Evolutionary conservation across 2,329 filamentous ascomycete species (phyloP).

Genomic region (Aureobasidium leucospermi): DNA sequence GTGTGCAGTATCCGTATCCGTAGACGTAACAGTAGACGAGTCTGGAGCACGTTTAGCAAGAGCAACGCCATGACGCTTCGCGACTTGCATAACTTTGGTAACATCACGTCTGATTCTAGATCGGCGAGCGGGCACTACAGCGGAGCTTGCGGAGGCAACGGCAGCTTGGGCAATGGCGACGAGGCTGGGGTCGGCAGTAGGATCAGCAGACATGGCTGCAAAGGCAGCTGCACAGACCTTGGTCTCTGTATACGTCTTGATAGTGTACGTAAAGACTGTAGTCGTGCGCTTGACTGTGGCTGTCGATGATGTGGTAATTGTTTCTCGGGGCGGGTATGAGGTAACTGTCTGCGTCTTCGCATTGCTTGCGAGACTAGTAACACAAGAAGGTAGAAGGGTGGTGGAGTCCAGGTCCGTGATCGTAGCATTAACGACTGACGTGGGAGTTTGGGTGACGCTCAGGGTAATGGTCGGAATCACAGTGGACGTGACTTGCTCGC

Average conservation of each 20-base stretch:
- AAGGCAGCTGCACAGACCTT: constrained; percentile 25
- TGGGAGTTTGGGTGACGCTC: constrained; percentile 22
- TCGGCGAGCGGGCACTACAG: not conserved
- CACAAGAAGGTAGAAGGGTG: constrained; percentile 11
- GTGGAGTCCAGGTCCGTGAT: constrained; percentile 8
- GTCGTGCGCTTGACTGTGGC: constrained; percentile 6
- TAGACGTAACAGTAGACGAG: constrained; percentile 27
- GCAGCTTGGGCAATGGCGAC: not conserved
- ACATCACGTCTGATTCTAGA: not conserved
- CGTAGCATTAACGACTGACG: constrained; percentile 22
- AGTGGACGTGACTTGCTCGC: constrained; percentile 25
- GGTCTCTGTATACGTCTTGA: constrained; percentile 25
- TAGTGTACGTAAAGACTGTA: not conserved
- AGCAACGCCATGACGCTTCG: not conserved
- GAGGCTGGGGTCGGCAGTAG: not conserved
- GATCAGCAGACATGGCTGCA: not conserved
- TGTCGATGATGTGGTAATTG: constrained; percentile 13
- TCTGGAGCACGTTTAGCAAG: constrained; percentile 29
- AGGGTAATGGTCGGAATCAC: constrained; percentile 16
- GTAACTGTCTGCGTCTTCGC: constrained; percentile 16
- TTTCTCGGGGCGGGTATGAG: constrained; percentile 14
- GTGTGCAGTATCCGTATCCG: constrained; percentile 18
- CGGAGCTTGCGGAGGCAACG: not conserved
- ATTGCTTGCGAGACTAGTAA: constrained; percentile 24
- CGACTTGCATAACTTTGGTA: not conserved